Conservation (phyloP, 306 rosid genomes). For the Citrullus mucosospermus region DNA sequence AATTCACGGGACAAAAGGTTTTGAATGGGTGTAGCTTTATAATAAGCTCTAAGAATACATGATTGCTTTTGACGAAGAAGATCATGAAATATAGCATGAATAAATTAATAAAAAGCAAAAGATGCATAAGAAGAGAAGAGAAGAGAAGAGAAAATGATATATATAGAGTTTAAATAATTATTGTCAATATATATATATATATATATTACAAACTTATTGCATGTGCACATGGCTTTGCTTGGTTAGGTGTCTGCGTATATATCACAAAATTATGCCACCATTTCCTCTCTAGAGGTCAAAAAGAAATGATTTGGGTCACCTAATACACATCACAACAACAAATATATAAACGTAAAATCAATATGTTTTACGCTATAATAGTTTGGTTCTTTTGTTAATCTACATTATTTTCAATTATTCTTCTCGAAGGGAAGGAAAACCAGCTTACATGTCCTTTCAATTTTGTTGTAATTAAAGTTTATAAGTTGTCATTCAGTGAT, state of each 20-base stretch:
- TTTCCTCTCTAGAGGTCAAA: not conserved
- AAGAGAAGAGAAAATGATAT: not conserved
- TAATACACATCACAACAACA: not conserved
- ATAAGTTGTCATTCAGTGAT: not conserved
- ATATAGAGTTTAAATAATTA: not conserved
- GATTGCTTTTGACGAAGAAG: not conserved
- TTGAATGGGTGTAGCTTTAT: not conserved
- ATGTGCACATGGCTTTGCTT: constrained; percentile 1
- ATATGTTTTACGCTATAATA: not conserved
- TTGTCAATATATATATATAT: not conserved
- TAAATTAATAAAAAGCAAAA: not conserved
- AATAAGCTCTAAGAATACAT: not conserved
- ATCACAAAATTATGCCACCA: not conserved
- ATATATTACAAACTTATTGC: not conserved
- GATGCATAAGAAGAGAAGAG: not conserved
- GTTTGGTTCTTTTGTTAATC: not conserved
- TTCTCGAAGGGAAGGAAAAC: not conserved
- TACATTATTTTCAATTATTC: not conserved
- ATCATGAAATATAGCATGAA: not conserved
- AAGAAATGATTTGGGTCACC: constrained; percentile 2
- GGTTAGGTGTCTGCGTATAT: not conserved
- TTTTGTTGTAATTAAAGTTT: not conserved
- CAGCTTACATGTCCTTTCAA: not conserved
- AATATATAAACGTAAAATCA: not conserved
- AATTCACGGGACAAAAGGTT: too few species aligned